Percentiles rank a stretch among this genome's conserved stretches.
Evolutionary conservation across 768 basidiomycete species (phyloP).

Genomic region (Tulasnella sp.): DNA sequence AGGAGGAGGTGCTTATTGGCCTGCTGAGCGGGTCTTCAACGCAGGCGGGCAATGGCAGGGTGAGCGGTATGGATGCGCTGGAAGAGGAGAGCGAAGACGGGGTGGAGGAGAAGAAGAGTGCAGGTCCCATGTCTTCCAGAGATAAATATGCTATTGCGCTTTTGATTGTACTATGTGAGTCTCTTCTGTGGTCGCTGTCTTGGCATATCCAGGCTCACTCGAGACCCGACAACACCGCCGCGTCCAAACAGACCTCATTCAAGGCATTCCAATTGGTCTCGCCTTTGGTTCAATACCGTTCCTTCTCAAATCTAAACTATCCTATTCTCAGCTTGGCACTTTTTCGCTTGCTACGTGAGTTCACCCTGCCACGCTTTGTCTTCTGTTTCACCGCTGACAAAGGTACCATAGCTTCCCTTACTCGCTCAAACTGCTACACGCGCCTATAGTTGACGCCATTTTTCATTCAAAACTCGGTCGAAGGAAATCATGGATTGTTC

Average conservation of each 20-base stretch:
- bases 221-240: background rate
- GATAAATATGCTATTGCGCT: slow-evolving; percentile 82
- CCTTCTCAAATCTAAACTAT: slow-evolving; percentile 87
- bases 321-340: slow-evolving; percentile 92
- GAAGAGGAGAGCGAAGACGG: slow-evolving; percentile 10
- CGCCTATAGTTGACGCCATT: slow-evolving; percentile 90
- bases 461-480: slow-evolving; percentile 80
- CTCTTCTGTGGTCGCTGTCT: background rate
- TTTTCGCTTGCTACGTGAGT: slow-evolving; percentile 70
- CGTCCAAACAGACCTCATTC: slow-evolving; percentile 39
- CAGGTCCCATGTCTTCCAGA: slow-evolving; percentile 46
- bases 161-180: slow-evolving; percentile 80
- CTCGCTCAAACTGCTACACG: slow-evolving; percentile 95
- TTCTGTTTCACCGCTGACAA: background rate
- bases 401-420: slow-evolving; percentile 52
- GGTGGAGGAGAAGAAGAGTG: slow-evolving; percentile 24
- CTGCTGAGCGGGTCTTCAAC: background rate
- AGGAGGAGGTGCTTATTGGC: slow-evolving; percentile 19
- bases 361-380: slow-evolving; percentile 25
- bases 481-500: slow-evolving; percentile 97
- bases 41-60: slow-evolving; percentile 8
- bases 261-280: slow-evolving; percentile 76
- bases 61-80: slow-evolving; percentile 2
- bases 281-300: slow-evolving; percentile 81
- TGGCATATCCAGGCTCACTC: background rate